phyloP scores from a whole-genome alignment of 176 grass and related monocot genomes.

The Lolium multiflorum region DNA sequence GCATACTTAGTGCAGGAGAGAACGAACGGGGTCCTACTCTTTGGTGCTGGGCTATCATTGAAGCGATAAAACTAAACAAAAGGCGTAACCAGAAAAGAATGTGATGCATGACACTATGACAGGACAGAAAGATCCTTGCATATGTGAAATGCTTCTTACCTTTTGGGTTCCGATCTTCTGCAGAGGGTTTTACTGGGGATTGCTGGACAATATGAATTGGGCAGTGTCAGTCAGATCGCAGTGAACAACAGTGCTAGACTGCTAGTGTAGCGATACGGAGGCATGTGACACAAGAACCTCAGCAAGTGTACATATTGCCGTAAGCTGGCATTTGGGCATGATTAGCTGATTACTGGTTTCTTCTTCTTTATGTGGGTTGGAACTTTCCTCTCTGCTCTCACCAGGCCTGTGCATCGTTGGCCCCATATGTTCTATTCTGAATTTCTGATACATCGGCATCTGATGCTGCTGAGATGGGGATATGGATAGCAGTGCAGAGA shows the following conservation, averaged over 20 bases:
- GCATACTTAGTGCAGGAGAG: conserved; percentile 14
- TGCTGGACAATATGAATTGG: background rate
- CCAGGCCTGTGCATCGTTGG: too few relatives aligned
- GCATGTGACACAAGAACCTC: conserved; percentile 8
- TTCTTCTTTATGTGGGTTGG: conserved; percentile 9
- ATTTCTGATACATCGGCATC: background rate
- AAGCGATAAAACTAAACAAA: conserved; percentile 9
- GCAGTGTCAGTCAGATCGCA: background rate
- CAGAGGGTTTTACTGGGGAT: background rate
- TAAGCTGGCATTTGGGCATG: conserved; percentile 14
- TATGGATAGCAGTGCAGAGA: background rate
- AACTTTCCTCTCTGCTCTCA: conserved; percentile 5
- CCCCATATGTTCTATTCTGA: too few relatives aligned
- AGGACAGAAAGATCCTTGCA: background rate
- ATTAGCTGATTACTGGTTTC: background rate
- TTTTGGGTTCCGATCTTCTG: background rate
- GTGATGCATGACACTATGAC: background rate
- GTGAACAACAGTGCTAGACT: accelerated
- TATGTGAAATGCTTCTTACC: background rate
- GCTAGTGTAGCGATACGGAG: background rate
- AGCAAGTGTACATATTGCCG: background rate
- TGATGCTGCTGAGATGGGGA: background rate
- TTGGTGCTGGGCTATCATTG: conserved; percentile 8
- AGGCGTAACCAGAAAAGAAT: background rate
- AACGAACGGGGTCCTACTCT: background rate